Conservation (phyloP, 2,329 filamentous ascomycete genomes). For the Aspergillus neotritici region DNA sequence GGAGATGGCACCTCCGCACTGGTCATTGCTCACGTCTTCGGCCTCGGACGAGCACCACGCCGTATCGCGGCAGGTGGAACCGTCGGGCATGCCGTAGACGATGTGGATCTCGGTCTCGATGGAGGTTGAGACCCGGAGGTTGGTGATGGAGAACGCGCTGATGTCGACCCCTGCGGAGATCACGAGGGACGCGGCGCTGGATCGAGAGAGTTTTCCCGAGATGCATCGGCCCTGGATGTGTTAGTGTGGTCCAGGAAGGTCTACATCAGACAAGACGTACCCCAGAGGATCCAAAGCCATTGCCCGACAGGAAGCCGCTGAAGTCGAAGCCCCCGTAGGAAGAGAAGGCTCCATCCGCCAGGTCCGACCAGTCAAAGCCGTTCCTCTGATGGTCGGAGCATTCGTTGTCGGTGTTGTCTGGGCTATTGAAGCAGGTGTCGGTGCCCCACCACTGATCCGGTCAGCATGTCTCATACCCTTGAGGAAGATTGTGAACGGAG, state of each 20-base stretch:
- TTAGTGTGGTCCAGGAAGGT: slow-evolving; percentile 8
- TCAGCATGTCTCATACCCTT: not conserved
- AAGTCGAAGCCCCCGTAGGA: slow-evolving; percentile 69
- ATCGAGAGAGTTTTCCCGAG: slow-evolving; percentile 45
- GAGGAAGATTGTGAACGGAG: slow-evolving; percentile 2
- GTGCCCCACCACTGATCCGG: slow-evolving; percentile 44
- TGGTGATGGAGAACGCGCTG: slow-evolving; percentile 65
- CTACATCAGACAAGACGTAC: slow-evolving; percentile 40
- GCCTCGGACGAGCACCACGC: slow-evolving; percentile 62
- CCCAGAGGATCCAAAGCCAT: slow-evolving; percentile 40
- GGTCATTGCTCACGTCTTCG: slow-evolving; percentile 69
- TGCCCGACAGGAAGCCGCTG: slow-evolving; percentile 64
- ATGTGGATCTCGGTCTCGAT: slow-evolving; percentile 77
- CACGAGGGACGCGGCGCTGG: slow-evolving; percentile 48
- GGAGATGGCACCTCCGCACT: slow-evolving; percentile 85
- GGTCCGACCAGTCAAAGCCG: slow-evolving; percentile 67
- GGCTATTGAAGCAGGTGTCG: slow-evolving; percentile 57
- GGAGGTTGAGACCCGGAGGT: slow-evolving; percentile 67
- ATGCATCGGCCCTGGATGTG: slow-evolving; percentile 52
- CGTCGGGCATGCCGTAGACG: slow-evolving; percentile 80
- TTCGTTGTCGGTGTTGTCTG: slow-evolving; percentile 68
- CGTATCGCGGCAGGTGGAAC: slow-evolving; percentile 73
- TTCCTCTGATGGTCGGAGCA: slow-evolving; percentile 64
- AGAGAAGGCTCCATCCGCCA: slow-evolving; percentile 57
- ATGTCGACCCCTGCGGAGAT: slow-evolving; percentile 53